Percentiles rank a stretch among this genome's conserved stretches.
These are phyloP conservation scores for Penicillium daleae DNA, from an alignment of 495 filamentous ascomycete genomes.

Conservation along the genomic window DNA sequence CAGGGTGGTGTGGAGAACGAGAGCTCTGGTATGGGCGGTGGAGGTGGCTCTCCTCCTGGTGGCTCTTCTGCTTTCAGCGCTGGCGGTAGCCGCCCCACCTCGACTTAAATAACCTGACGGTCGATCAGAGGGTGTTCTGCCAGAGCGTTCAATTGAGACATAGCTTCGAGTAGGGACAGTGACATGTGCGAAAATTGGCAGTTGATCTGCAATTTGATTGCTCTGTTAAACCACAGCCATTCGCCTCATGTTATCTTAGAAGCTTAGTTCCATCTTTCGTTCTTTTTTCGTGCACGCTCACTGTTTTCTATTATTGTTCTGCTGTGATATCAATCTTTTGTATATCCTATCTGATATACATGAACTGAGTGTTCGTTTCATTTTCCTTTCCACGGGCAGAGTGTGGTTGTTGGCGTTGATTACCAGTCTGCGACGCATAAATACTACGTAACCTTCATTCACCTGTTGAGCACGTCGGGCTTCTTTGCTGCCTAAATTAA, in stretches of 20 bases:
- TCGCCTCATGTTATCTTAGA: not conserved
- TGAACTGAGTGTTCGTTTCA: not conserved
- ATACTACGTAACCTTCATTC: too few relatives aligned
- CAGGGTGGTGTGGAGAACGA: constrained; percentile 42
- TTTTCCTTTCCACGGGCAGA: not conserved
- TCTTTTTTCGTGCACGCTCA: not conserved
- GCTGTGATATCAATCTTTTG: not conserved
- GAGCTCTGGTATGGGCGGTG: constrained; percentile 25
- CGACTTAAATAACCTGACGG: not conserved
- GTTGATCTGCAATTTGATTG: not conserved
- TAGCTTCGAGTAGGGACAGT: not conserved
- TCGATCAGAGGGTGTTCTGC: not conserved
- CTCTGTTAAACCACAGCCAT: not conserved
- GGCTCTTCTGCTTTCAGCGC: constrained; percentile 7
- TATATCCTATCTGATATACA: not conserved
- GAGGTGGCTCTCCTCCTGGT: constrained; percentile 22
- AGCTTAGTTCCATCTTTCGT: not conserved
- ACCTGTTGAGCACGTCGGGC: too few relatives aligned
- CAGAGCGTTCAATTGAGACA: not conserved
- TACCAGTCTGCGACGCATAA: too few relatives aligned
- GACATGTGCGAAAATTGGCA: not conserved
- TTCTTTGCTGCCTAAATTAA: too few relatives aligned
- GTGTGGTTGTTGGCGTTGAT: not conserved
- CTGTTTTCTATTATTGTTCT: not conserved
- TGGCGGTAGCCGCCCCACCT: not conserved